Conservation (phyloP, 106 monocot species). For the Narthecium ossifragum region DNA sequence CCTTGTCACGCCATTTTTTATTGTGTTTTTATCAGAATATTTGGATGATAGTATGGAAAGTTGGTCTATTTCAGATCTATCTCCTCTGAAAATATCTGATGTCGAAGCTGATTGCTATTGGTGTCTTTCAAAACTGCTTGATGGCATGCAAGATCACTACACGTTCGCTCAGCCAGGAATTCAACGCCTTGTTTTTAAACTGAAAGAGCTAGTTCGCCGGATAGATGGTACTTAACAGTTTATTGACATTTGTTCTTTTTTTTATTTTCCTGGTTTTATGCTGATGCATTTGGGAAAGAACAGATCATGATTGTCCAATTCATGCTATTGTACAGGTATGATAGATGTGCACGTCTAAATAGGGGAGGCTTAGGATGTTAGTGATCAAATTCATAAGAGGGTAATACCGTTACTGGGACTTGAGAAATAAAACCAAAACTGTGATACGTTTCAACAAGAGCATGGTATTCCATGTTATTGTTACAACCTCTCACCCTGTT, state of each 20-base stretch:
- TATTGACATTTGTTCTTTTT: too few relatives aligned
- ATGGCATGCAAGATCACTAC: slow-evolving; percentile 99
- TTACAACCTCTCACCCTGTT: too few relatives aligned
- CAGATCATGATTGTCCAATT: too few relatives aligned
- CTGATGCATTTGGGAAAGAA: neutral
- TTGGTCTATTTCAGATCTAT: slow-evolving; percentile 67
- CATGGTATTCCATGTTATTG: too few relatives aligned
- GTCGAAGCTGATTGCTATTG: slow-evolving; percentile 98
- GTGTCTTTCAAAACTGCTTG: slow-evolving; percentile 96
- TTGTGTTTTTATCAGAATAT: slow-evolving; percentile 91
- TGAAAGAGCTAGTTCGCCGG: slow-evolving; percentile 84
- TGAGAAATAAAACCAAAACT: too few relatives aligned
- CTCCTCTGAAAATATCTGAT: slow-evolving; percentile 61
- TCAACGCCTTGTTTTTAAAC: slow-evolving; percentile 91
- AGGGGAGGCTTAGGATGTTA: too few relatives aligned
- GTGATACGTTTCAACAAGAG: too few relatives aligned
- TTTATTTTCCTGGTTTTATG: slow-evolving; percentile 1
- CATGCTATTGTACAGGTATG: too few relatives aligned
- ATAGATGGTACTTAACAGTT: slow-evolving; percentile 98
- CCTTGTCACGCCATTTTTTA: slow-evolving; percentile 87
- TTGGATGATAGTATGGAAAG: slow-evolving; percentile 71
- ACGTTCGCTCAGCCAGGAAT: slow-evolving; percentile 99
- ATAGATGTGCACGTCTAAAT: too few relatives aligned
- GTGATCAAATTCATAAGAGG: too few relatives aligned
- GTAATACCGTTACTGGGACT: too few relatives aligned